A percentile compares a stretch with the other conserved stretches of the same genome.
These are phyloP conservation scores for Penicillium paneum DNA, from an alignment of 2,329 filamentous ascomycete genomes.

Conservation along the genomic window DNA sequence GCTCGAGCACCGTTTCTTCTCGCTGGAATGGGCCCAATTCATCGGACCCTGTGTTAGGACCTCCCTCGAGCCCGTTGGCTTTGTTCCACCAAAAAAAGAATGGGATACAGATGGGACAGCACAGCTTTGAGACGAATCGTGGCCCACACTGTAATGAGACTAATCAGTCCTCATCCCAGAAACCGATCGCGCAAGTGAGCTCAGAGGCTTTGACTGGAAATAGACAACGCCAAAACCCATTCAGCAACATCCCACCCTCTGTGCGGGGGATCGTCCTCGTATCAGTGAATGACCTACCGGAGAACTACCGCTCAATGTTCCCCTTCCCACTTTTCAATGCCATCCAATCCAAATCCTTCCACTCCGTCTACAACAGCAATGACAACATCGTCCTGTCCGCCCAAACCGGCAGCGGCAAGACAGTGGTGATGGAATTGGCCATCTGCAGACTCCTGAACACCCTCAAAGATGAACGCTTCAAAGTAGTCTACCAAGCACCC, in stretches of 20 bases:
- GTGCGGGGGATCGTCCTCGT: conserved; percentile 61
- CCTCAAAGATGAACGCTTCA: conserved; percentile 61
- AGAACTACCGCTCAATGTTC: conserved; percentile 67
- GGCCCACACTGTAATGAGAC: neutral
- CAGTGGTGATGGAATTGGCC: conserved; percentile 74
- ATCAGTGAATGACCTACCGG: conserved; percentile 60
- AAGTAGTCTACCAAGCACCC: conserved; percentile 80
- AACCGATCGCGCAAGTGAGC: neutral
- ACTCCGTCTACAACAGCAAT: conserved; percentile 61
- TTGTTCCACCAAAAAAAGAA: conserved; percentile 19
- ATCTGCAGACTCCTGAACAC: conserved; percentile 67
- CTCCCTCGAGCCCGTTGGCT: conserved; percentile 33
- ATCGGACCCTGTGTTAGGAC: conserved; percentile 21
- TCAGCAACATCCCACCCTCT: conserved; percentile 30
- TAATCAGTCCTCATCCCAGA: neutral
- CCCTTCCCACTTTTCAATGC: conserved; percentile 75
- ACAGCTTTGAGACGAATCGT: neutral
- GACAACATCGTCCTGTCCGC: conserved; percentile 78
- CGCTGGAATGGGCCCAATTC: conserved; percentile 28
- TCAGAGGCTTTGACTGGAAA: neutral
- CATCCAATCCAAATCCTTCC: conserved; percentile 76
- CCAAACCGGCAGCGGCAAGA: conserved; percentile 84
- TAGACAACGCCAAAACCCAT: conserved; percentile 6
- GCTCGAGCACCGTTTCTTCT: conserved; percentile 21
- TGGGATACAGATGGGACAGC: neutral